Percentiles rank a stretch among this genome's conserved stretches.
Conservation (phyloP, 768 basidiomycete species). For the Leccinum variicolor region DNA sequence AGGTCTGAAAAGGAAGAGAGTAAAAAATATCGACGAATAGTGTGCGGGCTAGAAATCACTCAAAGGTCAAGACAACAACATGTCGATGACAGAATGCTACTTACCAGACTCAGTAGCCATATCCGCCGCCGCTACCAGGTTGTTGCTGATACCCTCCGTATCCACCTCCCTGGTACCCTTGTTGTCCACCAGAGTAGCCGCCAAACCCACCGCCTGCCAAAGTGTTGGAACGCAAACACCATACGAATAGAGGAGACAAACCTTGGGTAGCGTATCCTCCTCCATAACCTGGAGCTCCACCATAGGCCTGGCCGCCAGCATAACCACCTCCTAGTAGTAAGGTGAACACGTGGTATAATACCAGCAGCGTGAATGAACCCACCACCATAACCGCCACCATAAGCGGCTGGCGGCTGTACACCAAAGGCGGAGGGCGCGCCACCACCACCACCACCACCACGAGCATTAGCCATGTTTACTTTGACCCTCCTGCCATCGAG, state of each 20-base stretch:
- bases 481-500: slow-evolving; percentile 92
- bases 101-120: slow-evolving; percentile 23
- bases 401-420: slow-evolving; percentile 32
- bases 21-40: neutral
- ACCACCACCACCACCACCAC: slow-evolving; percentile 56
- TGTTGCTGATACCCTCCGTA: slow-evolving; percentile 28
- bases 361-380: neutral
- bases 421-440: slow-evolving; percentile 29
- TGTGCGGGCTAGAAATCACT: neutral
- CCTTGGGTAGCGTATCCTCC: slow-evolving; percentile 18
- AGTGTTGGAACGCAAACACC: neutral
- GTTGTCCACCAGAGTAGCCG: slow-evolving; percentile 16
- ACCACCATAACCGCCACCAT: slow-evolving; percentile 29
- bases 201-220: slow-evolving; percentile 7
- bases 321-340: slow-evolving; percentile 26
- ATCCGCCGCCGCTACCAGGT: slow-evolving; percentile 26
- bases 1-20: neutral
- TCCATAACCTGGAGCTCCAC: slow-evolving; percentile 22
- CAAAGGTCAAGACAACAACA: neutral
- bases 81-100: neutral
- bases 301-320: slow-evolving; percentile 24
- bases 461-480: slow-evolving; percentile 79
- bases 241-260: neutral
- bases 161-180: slow-evolving; percentile 22
- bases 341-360: slow-evolving; percentile 11